A percentile compares a stretch with the other conserved stretches of the same genome.
These are phyloP conservation scores for Diplodia seriata DNA, from an alignment of 2,329 filamentous ascomycete species.

Conservation along the genomic window DNA sequence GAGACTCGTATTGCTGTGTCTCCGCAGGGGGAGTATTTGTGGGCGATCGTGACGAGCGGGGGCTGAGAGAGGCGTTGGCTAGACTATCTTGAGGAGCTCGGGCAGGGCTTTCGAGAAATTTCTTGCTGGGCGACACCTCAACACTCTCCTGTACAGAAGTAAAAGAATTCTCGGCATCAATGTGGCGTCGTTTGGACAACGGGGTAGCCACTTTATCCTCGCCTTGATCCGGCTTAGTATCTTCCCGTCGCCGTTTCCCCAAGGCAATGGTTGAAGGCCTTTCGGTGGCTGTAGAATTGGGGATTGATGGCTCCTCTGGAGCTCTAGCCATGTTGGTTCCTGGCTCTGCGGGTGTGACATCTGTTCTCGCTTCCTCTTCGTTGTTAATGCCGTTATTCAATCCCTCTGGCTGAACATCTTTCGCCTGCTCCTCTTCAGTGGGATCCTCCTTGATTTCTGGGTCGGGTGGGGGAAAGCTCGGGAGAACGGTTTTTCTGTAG, in stretches of 20 bases:
- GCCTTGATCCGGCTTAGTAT: background rate
- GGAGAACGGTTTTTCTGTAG: background rate
- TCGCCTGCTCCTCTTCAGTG: background rate
- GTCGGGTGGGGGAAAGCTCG: background rate
- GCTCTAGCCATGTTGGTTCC: background rate
- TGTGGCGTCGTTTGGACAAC: background rate
- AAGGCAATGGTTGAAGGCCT: background rate
- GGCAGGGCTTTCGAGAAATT: background rate
- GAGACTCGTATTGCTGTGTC: background rate
- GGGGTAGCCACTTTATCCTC: background rate
- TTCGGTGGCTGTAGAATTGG: background rate
- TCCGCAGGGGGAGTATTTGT: background rate
- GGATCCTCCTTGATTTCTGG: background rate
- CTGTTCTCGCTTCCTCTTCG: background rate
- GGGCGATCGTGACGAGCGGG: background rate
- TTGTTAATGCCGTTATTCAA: background rate
- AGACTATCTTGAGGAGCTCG: background rate
- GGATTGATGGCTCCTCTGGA: background rate
- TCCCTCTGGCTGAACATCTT: background rate
- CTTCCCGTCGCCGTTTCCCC: conserved; percentile 6
- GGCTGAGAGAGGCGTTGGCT: background rate
- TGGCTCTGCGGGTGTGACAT: background rate
- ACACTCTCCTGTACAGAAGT: conserved; percentile 14
- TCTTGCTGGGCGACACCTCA: conserved; percentile 15
- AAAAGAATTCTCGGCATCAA: background rate